Base-by-base conservation (phyloP, 108 stramenopile species). In the Nitzschia putrida region DNA sequence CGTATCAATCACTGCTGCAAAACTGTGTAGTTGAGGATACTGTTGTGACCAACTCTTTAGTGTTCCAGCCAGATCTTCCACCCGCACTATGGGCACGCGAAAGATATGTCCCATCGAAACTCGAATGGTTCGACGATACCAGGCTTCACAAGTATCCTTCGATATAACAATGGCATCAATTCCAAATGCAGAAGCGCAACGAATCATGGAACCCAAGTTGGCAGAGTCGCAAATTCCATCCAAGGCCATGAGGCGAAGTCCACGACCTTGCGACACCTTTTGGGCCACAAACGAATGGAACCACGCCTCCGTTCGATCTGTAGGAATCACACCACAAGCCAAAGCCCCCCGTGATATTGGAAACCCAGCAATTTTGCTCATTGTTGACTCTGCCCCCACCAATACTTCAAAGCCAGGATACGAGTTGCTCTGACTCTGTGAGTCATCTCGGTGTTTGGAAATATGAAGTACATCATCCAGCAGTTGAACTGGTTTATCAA, bases 91-190 rank as follows among this genome's bases (percentile, higher is more conserved):
- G 34, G 87, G 86, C 22, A 89, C 78, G 14, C 69, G 68, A 23
- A 85, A 75, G 24, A 92, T 77, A 67, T 92, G 86, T 6, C 91
- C 91, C 91, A 89, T 89, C 50, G 83, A 85, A 13, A 84, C 83
- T 11, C 91, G 86, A 25, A 92, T 84, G 9, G 78, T 56, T 63
- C 84, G 73, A 45, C 91, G 65, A 81, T 92, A 89, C 85, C 85
- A 92, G 25, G 81, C 74, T 69, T 92, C 88, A 56, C 88, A 92
- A 4, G 72, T 88, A 64, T 89, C 85, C 21, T 86, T 74, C 50
- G 87, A 88, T 39, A 89, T 59, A 43, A 92, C 58, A 7, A 92
- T 56, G n/a, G 79, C 88, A 68, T 84, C 78, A 39, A 90, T 69
- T 14, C 79, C 81, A 66, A 90, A 87, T 8, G 89, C 92, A 11